phyloP scores from a whole-genome alignment of 257 asterid species.

The Solanum dulcamara region DNA sequence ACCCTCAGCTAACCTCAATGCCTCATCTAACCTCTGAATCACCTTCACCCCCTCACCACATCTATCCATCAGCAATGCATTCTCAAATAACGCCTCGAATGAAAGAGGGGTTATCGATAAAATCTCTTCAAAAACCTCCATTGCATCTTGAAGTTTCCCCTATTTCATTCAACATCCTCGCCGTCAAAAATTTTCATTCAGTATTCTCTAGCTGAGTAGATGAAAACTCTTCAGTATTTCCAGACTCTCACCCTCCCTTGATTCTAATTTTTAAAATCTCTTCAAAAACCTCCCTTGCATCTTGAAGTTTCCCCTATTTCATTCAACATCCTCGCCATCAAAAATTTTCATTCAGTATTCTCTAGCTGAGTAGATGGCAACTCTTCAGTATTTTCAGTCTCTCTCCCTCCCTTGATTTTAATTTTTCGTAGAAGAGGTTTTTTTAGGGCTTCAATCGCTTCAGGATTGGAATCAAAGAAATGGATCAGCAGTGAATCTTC shows the following conservation, averaged over 20 bases:
- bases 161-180: conserved; percentile 51
- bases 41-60: conserved; percentile 58
- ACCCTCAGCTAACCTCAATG: conserved; percentile 52
- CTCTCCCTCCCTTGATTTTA: conserved; percentile 55
- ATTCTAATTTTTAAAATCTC: conserved; percentile 49
- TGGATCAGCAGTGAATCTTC: conserved; percentile 30
- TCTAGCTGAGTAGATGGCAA: conserved; percentile 55
- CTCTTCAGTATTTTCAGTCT: conserved; percentile 34
- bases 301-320: conserved; percentile 50
- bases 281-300: conserved; percentile 47
- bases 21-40: conserved; percentile 50
- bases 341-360: conserved; percentile 49
- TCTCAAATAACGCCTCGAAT: conserved; percentile 62
- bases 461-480: conserved; percentile 36
- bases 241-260: conserved; percentile 56
- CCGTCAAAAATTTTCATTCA: conserved; percentile 59
- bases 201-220: conserved; percentile 52
- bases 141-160: conserved; percentile 48
- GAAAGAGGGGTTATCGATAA: conserved; percentile 37
- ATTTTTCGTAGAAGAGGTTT: conserved; percentile 46
- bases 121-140: conserved; percentile 45
- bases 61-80: conserved; percentile 62
- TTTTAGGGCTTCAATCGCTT: conserved; percentile 43
- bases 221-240: conserved; percentile 29
- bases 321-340: conserved; percentile 48